Evolutionary conservation across 2,329 filamentous ascomycete species (phyloP).

Genomic region (Sporothrix protearum): DNA sequence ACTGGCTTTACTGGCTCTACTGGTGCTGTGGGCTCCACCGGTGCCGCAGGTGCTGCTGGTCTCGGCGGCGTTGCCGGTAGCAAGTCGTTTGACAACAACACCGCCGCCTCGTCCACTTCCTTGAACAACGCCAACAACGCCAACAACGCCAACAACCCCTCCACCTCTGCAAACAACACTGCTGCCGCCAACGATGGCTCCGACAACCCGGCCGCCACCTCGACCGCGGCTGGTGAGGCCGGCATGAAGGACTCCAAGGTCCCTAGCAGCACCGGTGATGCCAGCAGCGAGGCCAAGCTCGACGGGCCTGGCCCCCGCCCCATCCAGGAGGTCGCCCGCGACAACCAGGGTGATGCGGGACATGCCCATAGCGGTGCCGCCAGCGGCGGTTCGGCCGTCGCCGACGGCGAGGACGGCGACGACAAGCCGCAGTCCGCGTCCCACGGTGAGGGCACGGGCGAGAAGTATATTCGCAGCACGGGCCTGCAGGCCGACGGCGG

Average conservation of each 20-base stretch:
- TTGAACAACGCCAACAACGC: background rate
- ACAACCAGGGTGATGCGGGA: constrained; percentile 36
- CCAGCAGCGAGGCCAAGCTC: constrained; percentile 34
- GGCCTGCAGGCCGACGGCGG: constrained; percentile 63
- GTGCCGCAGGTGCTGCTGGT: background rate
- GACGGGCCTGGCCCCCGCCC: constrained; percentile 45
- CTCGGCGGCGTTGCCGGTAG: background rate
- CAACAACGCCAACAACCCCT: background rate
- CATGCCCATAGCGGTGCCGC: background rate
- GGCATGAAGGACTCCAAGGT: constrained; percentile 24
- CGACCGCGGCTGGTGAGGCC: constrained; percentile 15
- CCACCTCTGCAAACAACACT: background rate
- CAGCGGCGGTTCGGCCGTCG: background rate
- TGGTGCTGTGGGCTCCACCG: background rate
- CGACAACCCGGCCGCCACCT: background rate
- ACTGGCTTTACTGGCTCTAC: background rate
- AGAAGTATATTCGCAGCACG: constrained; percentile 54
- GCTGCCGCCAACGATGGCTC: background rate
- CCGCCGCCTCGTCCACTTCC: background rate
- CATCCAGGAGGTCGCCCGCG: constrained; percentile 38
- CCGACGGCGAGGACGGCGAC: constrained; percentile 22
- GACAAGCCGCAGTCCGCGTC: constrained; percentile 34
- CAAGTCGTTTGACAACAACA: background rate
- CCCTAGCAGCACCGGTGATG: background rate
- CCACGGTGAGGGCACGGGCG: constrained; percentile 49